Percentiles rank a stretch among this genome's conserved stretches.
Evolutionary conservation across 768 basidiomycete species (phyloP).

Genomic region (Panellus pusillus): DNA sequence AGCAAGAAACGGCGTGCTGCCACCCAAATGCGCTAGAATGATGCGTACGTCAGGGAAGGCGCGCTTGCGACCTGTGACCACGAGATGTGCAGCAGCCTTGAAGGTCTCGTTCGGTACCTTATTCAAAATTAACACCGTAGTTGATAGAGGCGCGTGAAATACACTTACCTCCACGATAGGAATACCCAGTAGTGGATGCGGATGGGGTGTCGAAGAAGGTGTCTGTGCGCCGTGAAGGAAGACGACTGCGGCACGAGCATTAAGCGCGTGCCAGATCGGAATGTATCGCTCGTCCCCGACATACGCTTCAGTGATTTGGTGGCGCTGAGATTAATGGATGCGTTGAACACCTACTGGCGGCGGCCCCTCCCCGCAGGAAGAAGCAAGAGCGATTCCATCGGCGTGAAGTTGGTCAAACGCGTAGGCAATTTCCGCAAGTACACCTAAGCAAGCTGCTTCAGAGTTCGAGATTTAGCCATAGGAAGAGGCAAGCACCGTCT

Average conservation of each 20-base stretch:
- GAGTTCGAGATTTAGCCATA: background rate
- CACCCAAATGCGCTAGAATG: slow-evolving; percentile 76
- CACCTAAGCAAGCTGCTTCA: slow-evolving; percentile 38
- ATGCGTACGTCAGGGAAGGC: slow-evolving; percentile 59
- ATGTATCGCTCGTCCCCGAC: slow-evolving; percentile 65
- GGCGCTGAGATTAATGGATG: background rate
- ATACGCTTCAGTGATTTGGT: slow-evolving; percentile 46
- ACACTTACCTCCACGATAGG: slow-evolving; percentile 63
- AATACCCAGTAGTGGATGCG: slow-evolving; percentile 63
- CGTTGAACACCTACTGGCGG: slow-evolving; percentile 46
- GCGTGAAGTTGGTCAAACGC: slow-evolving; percentile 61
- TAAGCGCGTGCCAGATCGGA: slow-evolving; percentile 68
- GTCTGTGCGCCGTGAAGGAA: slow-evolving; percentile 75
- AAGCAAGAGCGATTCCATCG: slow-evolving; percentile 64
- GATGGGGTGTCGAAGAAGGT: slow-evolving; percentile 62
- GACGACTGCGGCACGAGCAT: slow-evolving; percentile 58
- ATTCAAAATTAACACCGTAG: slow-evolving; percentile 9
- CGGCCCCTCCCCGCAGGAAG: slow-evolving; percentile 58
- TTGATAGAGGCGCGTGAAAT: background rate
- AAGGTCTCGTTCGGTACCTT: slow-evolving; percentile 82
- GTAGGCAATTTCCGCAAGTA: slow-evolving; percentile 58
- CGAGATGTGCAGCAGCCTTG: slow-evolving; percentile 78
- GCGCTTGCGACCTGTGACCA: slow-evolving; percentile 68
- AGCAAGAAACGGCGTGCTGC: slow-evolving; percentile 63
- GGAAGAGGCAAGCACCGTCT: slow-evolving; percentile 41